Evolutionary conservation across 116 monocot genomes (phyloP), one percentile per base, ranked within the genome.

Genomic region (Posidonia oceanica): DNA sequence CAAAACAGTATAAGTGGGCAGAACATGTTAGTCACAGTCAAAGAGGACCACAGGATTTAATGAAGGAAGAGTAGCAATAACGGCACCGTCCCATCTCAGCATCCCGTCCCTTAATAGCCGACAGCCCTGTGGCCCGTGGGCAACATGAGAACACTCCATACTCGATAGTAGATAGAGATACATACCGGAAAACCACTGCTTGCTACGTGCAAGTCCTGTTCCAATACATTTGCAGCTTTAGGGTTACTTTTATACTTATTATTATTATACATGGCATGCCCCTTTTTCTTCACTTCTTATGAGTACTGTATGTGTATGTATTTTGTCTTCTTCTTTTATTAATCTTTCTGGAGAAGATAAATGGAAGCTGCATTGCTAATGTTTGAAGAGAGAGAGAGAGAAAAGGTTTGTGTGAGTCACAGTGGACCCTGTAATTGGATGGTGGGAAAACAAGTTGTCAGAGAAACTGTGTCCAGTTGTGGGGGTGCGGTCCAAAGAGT

Each of bases 31-130:
- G 60, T 23, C 6, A 29, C 60, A 60, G 60, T 60, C 60, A 60
- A 60, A 60, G 22, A 60, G 29, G 60, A 14, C 60, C 29, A 29
- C 29, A n/a, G 20, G 60, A 60, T 60, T 60, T 39, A 37, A 37
- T 16, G 6, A 14, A 64, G 39, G 15, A n/a, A 40, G 41, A 37
- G 40, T 14, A 52, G 21, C 14, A 68, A 36, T 68, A 68, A 68
- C 67, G 22, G 51, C 67, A 53, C 52, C 48, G 67, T 53, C 67
- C 67, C 52, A 21, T 53, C 67, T 68, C 52, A 21, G 40, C 67
- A 22, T 68, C 67, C 23, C 23, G 67, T 18, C 42, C 52, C 67
- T 68, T 11, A 23, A 53, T 48, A 36, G 22, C 67, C 67, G 67
- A 68, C 67, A 68, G 23, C 67, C 21, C 14, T 23, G 21, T 14